These are phyloP conservation scores for Xylaria multiplex DNA, from an alignment of 2,329 filamentous ascomycete species.

Conservation along the genomic window DNA sequence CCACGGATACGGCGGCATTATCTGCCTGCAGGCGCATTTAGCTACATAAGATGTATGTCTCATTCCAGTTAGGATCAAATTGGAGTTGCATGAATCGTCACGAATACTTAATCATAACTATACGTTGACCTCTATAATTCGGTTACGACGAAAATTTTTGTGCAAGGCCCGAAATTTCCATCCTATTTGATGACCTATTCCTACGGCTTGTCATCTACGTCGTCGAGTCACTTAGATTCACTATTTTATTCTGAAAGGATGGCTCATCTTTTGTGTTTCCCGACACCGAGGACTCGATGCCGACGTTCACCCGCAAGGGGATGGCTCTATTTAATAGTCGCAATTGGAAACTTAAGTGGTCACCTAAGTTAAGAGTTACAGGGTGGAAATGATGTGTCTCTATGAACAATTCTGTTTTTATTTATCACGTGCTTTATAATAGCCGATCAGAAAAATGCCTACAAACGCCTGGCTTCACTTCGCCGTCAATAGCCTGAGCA, in stretches of 20 bases:
- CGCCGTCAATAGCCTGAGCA: too few species aligned
- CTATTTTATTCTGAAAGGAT: neutral
- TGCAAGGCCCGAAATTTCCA: neutral
- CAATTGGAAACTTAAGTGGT: too few species aligned
- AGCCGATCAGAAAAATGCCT: too few species aligned
- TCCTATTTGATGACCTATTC: neutral
- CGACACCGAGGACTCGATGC: too few species aligned
- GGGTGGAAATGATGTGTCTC: too few species aligned
- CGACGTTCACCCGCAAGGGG: too few species aligned
- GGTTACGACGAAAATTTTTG: neutral
- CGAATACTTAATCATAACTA: neutral
- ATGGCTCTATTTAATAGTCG: too few species aligned
- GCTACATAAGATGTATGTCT: conserved; percentile 20
- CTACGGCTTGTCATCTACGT: neutral
- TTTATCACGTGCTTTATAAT: too few species aligned
- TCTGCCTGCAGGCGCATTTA: conserved; percentile 12
- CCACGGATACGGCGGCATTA: conserved; percentile 14
- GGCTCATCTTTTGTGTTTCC: too few species aligned
- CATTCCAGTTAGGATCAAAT: conserved; percentile 18
- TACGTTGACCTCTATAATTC: neutral
- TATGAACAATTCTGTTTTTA: too few species aligned
- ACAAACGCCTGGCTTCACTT: too few species aligned
- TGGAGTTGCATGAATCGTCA: conserved; percentile 8
- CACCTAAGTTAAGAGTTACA: too few species aligned
- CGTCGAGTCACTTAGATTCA: neutral